phyloP scores from a whole-genome alignment of 495 filamentous ascomycete species.

The Geopyxis carbonaria region DNA sequence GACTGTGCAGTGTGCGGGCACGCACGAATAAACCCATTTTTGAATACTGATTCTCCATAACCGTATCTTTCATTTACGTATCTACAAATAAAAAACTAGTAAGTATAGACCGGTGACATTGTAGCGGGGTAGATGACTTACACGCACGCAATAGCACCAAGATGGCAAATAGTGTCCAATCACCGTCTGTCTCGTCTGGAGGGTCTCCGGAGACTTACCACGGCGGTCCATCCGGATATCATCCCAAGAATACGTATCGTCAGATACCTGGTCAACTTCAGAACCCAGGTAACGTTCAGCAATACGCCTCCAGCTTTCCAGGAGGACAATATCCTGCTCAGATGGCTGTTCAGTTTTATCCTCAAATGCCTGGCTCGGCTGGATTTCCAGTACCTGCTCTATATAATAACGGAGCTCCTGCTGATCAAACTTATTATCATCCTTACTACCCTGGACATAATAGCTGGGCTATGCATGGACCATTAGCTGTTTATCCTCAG shows the following conservation, averaged over 20 bases:
- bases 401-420: constrained; percentile 13
- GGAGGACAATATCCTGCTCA: constrained; percentile 12
- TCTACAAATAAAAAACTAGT: too few species aligned
- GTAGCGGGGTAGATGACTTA: too few species aligned
- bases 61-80: not conserved
- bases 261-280: constrained; percentile 22
- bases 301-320: constrained; percentile 15
- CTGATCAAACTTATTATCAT: constrained; percentile 8
- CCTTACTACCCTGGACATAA: constrained; percentile 18
- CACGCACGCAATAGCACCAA: too few species aligned
- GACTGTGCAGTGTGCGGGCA: too few species aligned
- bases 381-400: constrained; percentile 14
- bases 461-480: constrained; percentile 31
- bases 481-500: constrained; percentile 15
- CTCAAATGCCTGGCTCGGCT: constrained; percentile 10
- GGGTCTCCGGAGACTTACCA: constrained; percentile 10
- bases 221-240: constrained; percentile 7
- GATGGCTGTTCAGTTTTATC: constrained; percentile 17
- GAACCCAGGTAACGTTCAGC: constrained; percentile 4
- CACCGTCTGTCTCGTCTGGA: constrained; percentile 9
- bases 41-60: too few species aligned
- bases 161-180: constrained; percentile 4
- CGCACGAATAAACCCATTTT: too few species aligned
- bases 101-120: too few species aligned
- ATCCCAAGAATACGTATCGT: constrained; percentile 21